A percentile compares a stretch with the other conserved stretches of the same genome.
Evolutionary conservation across 2,329 filamentous ascomycete species (phyloP).

Genomic region (Bipolaris cookei): DNA sequence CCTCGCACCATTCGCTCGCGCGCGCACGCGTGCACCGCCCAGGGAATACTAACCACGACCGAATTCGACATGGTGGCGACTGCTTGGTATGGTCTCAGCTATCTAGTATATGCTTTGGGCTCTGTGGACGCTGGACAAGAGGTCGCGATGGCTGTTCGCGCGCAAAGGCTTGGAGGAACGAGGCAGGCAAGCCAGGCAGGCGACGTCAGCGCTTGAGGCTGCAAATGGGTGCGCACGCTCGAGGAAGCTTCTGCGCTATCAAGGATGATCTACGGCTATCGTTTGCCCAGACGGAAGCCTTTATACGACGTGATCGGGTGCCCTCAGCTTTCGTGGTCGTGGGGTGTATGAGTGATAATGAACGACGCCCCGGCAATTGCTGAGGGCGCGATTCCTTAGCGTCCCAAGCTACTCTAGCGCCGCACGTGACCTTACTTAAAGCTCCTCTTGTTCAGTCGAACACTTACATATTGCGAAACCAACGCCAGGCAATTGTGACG

Average conservation of each 20-base stretch:
- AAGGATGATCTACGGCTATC: slow-evolving; percentile 30
- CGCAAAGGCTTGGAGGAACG: slow-evolving; percentile 24
- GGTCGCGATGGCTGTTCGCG: slow-evolving; percentile 31
- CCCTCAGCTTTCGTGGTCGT: slow-evolving; percentile 42
- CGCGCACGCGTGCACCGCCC: slow-evolving; percentile 9
- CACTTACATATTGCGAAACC: too few species aligned
- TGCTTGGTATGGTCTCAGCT: slow-evolving; percentile 22
- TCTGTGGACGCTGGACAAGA: slow-evolving; percentile 20
- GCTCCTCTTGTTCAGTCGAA: too few species aligned
- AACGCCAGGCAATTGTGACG: background rate
- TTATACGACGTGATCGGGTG: slow-evolving; percentile 42
- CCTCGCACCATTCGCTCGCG: slow-evolving; percentile 22
- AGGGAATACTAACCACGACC: slow-evolving; percentile 47
- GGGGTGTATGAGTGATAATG: slow-evolving; percentile 39
- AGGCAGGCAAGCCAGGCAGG: slow-evolving; percentile 36
- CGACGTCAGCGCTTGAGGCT: slow-evolving; percentile 40
- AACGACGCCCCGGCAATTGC: slow-evolving; percentile 17
- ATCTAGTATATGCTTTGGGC: slow-evolving; percentile 25
- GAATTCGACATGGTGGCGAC: slow-evolving; percentile 47
- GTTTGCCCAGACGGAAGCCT: slow-evolving; percentile 30
- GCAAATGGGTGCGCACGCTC: slow-evolving; percentile 33
- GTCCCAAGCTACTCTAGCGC: slow-evolving; percentile 15
- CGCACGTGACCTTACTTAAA: slow-evolving; percentile 11
- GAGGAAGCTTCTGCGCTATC: slow-evolving; percentile 34
- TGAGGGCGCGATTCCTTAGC: slow-evolving; percentile 23